These are phyloP conservation scores for Paraconiothyrium brasiliense DNA, from an alignment of 2,329 filamentous ascomycete species.

Conservation along the genomic window DNA sequence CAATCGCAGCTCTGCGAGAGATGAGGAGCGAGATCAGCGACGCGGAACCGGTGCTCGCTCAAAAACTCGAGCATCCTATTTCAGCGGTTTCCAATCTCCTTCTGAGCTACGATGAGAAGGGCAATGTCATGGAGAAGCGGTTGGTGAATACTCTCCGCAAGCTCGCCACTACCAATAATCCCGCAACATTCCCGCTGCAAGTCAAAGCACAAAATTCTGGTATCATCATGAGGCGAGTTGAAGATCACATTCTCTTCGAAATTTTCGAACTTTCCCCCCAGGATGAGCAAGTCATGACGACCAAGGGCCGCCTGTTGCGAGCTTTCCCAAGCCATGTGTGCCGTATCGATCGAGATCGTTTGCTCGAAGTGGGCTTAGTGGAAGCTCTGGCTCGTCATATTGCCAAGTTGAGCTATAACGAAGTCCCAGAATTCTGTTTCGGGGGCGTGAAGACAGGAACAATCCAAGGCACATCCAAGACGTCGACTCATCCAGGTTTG, in stretches of 20 bases:
- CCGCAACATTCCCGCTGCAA: slow-evolving; percentile 48
- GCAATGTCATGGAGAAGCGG: slow-evolving; percentile 21
- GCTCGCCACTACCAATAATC: slow-evolving; percentile 20
- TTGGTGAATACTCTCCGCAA: slow-evolving; percentile 26
- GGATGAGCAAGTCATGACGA: slow-evolving; percentile 50
- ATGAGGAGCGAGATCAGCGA: slow-evolving; percentile 16
- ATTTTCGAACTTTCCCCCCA: slow-evolving; percentile 59
- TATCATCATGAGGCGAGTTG: slow-evolving; percentile 50
- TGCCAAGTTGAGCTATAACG: slow-evolving; percentile 49
- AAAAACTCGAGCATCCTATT: slow-evolving; percentile 21
- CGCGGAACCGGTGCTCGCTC: slow-evolving; percentile 8
- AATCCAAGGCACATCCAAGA: slow-evolving; percentile 54
- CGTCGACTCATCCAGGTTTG: slow-evolving; percentile 60
- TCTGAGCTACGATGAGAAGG: slow-evolving; percentile 3
- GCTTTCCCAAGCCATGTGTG: slow-evolving; percentile 57
- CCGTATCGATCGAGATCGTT: slow-evolving; percentile 36
- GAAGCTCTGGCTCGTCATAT: slow-evolving; percentile 44
- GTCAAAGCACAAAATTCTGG: slow-evolving; percentile 59
- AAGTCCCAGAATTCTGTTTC: slow-evolving; percentile 45
- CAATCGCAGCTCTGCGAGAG: slow-evolving; percentile 22
- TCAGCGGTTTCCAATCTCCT: slow-evolving; percentile 27
- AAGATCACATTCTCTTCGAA: slow-evolving; percentile 48
- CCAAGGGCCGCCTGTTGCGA: slow-evolving; percentile 53
- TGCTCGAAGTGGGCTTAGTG: slow-evolving; percentile 27
- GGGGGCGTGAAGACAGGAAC: slow-evolving; percentile 52